phyloP scores from a whole-genome alignment of 148 eudicot species.

The Heliosperma pusillum region DNA sequence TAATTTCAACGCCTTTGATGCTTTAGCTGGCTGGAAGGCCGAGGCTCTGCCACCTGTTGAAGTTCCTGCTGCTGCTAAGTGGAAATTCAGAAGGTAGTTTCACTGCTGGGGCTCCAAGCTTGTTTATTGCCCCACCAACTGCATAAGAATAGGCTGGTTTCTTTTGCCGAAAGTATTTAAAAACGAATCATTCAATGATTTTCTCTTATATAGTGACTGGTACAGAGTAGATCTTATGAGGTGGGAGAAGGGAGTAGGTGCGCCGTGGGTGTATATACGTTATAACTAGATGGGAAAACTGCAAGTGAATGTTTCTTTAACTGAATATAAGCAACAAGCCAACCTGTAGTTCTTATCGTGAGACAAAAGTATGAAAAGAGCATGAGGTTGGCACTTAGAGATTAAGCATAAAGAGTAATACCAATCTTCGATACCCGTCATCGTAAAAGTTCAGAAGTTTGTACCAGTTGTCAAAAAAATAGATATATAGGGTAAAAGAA shows the following conservation, averaged over 20 bases:
- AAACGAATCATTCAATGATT: neutral
- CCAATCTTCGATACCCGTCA: neutral
- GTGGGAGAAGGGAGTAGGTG: neutral
- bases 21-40: conserved; percentile 82
- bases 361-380: neutral
- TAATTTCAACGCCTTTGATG: conserved; percentile 85
- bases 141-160: neutral
- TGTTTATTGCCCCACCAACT: neutral
- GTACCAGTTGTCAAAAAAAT: neutral
- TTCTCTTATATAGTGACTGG: neutral
- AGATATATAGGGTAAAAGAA: neutral
- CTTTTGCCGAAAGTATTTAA: neutral
- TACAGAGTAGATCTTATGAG: neutral
- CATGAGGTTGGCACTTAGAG: neutral
- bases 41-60: conserved; percentile 91
- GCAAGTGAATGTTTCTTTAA: neutral
- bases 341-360: neutral
- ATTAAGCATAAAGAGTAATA: neutral
- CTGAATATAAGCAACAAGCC: neutral
- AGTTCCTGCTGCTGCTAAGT: conserved; percentile 94
- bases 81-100: conserved; percentile 82
- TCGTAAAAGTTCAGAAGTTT: neutral
- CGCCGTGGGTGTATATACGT: neutral
- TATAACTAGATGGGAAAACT: neutral
- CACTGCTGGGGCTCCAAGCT: neutral